Conservation (phyloP, 768 basidiomycete species). For the Suillus discolor region DNA sequence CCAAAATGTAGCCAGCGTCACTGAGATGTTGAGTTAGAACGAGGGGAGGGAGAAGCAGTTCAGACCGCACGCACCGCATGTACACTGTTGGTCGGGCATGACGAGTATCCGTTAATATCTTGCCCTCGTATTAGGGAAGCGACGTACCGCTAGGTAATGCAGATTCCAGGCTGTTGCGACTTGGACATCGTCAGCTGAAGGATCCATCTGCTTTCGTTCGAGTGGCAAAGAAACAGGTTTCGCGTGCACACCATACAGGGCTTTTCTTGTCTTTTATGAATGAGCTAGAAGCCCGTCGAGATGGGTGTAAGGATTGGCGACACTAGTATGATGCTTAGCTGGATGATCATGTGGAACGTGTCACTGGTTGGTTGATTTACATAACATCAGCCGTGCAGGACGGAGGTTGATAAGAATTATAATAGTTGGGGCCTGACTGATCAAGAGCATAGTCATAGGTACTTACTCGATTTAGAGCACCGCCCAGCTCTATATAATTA, state of each 20-base stretch:
- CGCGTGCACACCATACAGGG: not conserved
- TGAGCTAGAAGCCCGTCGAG: not conserved
- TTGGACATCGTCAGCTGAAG: not conserved
- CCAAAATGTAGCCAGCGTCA: not conserved
- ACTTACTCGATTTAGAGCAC: no score
- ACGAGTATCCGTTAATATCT: not conserved
- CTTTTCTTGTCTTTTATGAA: not conserved
- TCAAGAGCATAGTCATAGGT: no score
- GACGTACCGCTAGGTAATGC: not conserved
- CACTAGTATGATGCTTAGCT: not conserved
- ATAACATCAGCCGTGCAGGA: no score
- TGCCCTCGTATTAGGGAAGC: not conserved
- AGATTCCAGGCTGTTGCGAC: not conserved
- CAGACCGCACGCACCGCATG: not conserved
- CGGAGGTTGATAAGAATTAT: no score
- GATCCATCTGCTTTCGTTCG: not conserved
- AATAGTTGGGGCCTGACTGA: no score
- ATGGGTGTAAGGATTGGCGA: not conserved
- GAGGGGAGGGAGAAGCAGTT: not conserved
- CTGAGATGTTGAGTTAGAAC: not conserved
- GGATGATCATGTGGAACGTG: not conserved
- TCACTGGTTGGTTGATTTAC: not conserved
- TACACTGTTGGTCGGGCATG: not conserved
- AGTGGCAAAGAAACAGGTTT: not conserved
- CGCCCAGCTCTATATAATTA: no score